Conservation (phyloP, 352 stramenopile genomes). For the Phytophthora constricta region DNA sequence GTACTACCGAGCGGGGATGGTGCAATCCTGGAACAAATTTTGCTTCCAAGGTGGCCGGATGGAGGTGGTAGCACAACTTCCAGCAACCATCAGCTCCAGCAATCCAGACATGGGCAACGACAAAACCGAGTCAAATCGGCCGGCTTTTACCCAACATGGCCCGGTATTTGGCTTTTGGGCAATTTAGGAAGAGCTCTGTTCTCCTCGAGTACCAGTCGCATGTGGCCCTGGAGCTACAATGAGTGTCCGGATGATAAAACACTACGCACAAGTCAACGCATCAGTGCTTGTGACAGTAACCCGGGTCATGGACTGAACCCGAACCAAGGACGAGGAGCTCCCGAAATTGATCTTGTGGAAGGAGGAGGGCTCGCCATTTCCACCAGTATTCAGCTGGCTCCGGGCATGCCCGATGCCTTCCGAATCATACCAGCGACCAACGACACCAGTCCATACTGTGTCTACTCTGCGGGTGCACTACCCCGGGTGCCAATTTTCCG, state of each 20-base stretch:
- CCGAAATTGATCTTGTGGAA: constrained; percentile 96
- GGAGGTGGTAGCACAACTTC: constrained; percentile 89
- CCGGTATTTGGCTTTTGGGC: constrained; percentile 95
- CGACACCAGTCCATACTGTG: constrained; percentile 40
- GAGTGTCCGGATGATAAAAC: constrained; percentile 66
- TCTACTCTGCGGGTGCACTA: constrained; percentile 52
- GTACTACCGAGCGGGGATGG: constrained; percentile 79
- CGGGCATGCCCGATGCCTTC: constrained; percentile 67
- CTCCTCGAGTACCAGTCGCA: constrained; percentile 89
- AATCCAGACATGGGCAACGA: constrained; percentile 65
- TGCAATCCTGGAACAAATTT: constrained; percentile 94
- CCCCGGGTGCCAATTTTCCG: constrained; percentile 55
- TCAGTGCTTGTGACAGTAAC: constrained; percentile 87
- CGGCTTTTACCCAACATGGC: constrained; percentile 89
- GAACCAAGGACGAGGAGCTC: constrained; percentile 85
- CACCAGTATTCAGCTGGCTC: constrained; percentile 88
- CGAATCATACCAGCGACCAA: constrained; percentile 45
- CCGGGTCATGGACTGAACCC: constrained; percentile 92
- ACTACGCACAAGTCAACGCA: constrained; percentile 40
- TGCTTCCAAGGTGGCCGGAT: constrained; percentile 93
- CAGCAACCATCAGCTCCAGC: constrained; percentile 68
- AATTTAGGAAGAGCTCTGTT: constrained; percentile 96
- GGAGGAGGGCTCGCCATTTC: constrained; percentile 75
- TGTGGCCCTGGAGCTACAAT: constrained; percentile 96
- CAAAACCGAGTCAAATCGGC: constrained; percentile 39